Base-by-base conservation (phyloP, 306 rosid species). In the Amphicarpaea edgeworthii region DNA sequence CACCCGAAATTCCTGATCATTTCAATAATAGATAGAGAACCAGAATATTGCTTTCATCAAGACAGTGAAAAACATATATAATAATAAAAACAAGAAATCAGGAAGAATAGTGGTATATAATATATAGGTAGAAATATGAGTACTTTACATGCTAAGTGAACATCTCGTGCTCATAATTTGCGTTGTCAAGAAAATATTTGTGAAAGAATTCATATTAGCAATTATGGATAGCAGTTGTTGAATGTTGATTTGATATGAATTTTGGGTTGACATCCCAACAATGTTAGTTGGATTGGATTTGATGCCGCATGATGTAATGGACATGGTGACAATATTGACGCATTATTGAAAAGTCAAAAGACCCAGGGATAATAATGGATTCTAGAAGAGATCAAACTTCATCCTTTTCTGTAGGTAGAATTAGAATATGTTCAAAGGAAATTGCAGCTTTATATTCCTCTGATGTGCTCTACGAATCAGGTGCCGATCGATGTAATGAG, bases 211-310 rank as follows among this genome's bases (percentile, higher is more conserved):
- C 75, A 3, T 30, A 32, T 46, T 23, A 32, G 58, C 26, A 67
- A 74, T 58, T 57, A 47, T 58, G 71, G 58, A 28, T 21, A 37
- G 59, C 65, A 55, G 28, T 66, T 60, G 53, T 75, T 75, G 16
- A 41, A 26, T 15, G 47, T 26, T 71, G 66, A 65, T 65, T 72
- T 54, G 50, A 20, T 16, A 45, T 57, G 76, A 58, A 72, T 24
- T 72, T 65, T 50, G 30, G 64, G 34, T 62, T 54, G 42, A 42
- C 59, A 42, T 75, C 20, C 54, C 32, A 47, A 59, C 71, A 60
- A 30, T 21, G 70, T 30, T 53, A 20, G 64, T 76, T 69, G 73
- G 70, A 50, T 76, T 69, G 73, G 70, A 50, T 66, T n/a, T 45
- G 73, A 61, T 61, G 77, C 67, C 40, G 2, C 45, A 43, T 7